Conservation (phyloP, 1,284 basidiomycete genomes). For the Spongiforma sp. region DNA sequence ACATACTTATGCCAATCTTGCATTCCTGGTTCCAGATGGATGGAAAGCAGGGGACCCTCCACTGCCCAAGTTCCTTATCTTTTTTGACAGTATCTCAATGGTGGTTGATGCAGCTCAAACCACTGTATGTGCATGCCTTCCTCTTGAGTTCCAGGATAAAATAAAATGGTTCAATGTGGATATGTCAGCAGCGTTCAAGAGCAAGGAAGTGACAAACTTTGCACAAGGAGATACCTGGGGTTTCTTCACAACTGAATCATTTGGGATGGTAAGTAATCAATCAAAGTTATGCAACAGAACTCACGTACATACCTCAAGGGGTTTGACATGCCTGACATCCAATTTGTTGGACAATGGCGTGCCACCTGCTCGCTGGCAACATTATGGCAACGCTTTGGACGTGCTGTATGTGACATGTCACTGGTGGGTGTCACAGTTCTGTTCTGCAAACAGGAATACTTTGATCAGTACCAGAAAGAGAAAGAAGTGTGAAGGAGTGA, state of each 20-base stretch:
- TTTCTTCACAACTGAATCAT: slow-evolving; percentile 7
- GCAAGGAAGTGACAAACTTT: neutral
- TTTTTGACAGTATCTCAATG: slow-evolving; percentile 34
- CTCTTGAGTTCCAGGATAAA: neutral
- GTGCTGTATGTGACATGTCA: no score
- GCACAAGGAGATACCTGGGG: slow-evolving; percentile 4
- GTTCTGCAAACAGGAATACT: no score
- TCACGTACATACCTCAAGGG: no score
- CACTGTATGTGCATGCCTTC: neutral
- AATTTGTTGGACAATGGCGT: no score
- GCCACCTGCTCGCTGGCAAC: no score
- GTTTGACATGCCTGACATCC: no score
- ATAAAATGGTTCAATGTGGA: slow-evolving; percentile 21
- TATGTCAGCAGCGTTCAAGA: slow-evolving; percentile 11
- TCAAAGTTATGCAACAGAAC: no score
- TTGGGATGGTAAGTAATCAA: slow-evolving; percentile 14
- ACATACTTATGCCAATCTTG: neutral
- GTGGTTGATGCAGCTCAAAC: neutral
- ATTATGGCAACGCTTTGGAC: no score
- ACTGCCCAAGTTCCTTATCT: slow-evolving; percentile 41
- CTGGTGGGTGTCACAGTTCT: no score
- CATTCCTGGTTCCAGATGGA: neutral
- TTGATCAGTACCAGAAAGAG: no score
- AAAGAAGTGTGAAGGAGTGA: no score
- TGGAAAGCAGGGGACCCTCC: slow-evolving; percentile 8